phyloP scores from a whole-genome alignment of 306 rosid species.

The Lathyrus sativus region DNA sequence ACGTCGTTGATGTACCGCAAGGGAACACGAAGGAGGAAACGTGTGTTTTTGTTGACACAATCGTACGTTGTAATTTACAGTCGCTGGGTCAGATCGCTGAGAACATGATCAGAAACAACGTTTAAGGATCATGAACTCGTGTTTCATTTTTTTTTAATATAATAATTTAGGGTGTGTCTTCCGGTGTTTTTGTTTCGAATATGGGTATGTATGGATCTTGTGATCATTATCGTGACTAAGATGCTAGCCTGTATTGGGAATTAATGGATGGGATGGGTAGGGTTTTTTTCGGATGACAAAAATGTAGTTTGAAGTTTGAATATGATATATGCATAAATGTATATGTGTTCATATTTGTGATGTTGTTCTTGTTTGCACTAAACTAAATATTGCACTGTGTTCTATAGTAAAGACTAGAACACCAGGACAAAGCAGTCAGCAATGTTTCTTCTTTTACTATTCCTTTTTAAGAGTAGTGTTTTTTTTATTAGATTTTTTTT shows the following conservation, averaged over 20 bases:
- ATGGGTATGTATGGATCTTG: slow-evolving; percentile 33
- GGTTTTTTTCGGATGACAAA: slow-evolving; percentile 28
- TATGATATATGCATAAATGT: background rate
- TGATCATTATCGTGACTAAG: background rate
- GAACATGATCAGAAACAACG: slow-evolving; percentile 17
- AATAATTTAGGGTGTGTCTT: slow-evolving; percentile 2
- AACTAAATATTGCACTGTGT: background rate
- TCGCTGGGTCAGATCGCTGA: slow-evolving; percentile 58
- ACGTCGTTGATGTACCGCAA: slow-evolving; percentile 61
- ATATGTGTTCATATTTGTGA: slow-evolving; percentile 19
- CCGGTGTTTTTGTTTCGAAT: slow-evolving; percentile 34
- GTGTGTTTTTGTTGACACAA: slow-evolving; percentile 57
- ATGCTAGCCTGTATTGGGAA: slow-evolving; percentile 31
- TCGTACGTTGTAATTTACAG: slow-evolving; percentile 64
- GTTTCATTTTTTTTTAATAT: background rate
- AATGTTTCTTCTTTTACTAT: no score
- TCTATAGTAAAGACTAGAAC: no score
- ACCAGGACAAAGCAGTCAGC: no score
- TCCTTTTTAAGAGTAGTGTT: no score
- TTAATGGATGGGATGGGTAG: slow-evolving; percentile 25
- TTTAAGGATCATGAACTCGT: background rate
- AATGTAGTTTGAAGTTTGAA: slow-evolving; percentile 27
- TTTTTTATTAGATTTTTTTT: no score
- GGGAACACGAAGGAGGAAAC: slow-evolving; percentile 68
- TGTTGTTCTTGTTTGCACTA: background rate